These are phyloP conservation scores for Botrytis byssoidea DNA, from an alignment of 2,329 filamentous ascomycete genomes.

Conservation along the genomic window DNA sequence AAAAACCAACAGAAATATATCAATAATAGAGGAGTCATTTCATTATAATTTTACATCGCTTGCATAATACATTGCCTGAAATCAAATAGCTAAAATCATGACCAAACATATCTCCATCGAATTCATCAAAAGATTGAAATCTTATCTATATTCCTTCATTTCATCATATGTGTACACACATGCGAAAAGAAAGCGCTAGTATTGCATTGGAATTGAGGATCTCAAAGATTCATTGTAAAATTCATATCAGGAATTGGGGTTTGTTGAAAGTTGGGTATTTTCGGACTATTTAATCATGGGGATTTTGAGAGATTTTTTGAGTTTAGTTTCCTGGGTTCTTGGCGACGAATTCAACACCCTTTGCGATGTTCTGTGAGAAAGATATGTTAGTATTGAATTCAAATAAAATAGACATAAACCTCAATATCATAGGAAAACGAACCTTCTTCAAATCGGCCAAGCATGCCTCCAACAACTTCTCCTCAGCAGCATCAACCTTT, in stretches of 20 bases:
- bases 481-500: slow-evolving; percentile 78
- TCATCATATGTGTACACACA: slow-evolving; percentile 6
- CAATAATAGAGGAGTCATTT: slow-evolving; percentile 16
- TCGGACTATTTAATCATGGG: slow-evolving; percentile 4
- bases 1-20: background rate
- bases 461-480: slow-evolving; percentile 84
- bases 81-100: background rate
- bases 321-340: slow-evolving; percentile 27
- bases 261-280: background rate
- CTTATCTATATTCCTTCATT: slow-evolving; percentile 13
- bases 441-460: slow-evolving; percentile 76
- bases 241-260: slow-evolving; percentile 3
- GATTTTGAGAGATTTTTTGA: background rate
- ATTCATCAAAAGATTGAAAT: background rate
- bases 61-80: slow-evolving; percentile 14
- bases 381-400: slow-evolving; percentile 89
- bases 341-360: slow-evolving; percentile 78
- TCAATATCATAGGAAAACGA: background rate
- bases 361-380: slow-evolving; percentile 88
- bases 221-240: background rate
- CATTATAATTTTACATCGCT: slow-evolving; percentile 12
- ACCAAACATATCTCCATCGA: background rate
- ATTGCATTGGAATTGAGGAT: background rate
- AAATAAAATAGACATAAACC: slow-evolving; percentile 62
- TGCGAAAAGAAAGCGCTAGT: background rate